Conservation (phyloP, 345 rosid species). For the Triadica sebifera region DNA sequence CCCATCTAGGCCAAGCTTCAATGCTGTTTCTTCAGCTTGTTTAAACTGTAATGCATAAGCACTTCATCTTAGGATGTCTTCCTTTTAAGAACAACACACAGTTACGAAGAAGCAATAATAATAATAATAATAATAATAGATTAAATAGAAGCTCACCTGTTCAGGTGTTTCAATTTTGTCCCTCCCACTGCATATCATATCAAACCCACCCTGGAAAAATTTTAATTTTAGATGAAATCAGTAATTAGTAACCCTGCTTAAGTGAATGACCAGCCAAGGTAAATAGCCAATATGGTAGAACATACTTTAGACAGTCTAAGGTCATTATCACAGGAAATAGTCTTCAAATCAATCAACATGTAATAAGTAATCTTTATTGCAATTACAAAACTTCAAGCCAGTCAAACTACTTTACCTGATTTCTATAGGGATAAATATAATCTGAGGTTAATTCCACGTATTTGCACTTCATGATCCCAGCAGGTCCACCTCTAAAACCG, state of each 20-base stretch:
- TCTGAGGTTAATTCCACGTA: constrained; percentile 68
- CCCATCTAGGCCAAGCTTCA: constrained; percentile 89
- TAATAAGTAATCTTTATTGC: not conserved
- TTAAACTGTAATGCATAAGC: constrained; percentile 60
- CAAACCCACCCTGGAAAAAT: constrained; percentile 84
- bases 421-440: constrained; percentile 75
- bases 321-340: not conserved
- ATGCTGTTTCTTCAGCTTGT: constrained; percentile 94
- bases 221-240: not conserved
- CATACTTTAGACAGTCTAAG: not conserved
- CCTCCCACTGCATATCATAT: constrained; percentile 98
- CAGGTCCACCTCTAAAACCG: constrained; percentile 97
- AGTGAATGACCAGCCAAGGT: not conserved
- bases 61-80: constrained; percentile 8
- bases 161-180: constrained; percentile 99
- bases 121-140: not conserved
- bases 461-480: constrained; percentile 94
- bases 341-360: not conserved
- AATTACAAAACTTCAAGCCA: not conserved
- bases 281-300: not conserved
- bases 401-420: constrained; percentile 56
- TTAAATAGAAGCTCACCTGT: constrained; percentile 47
- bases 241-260: not conserved
- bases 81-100: not conserved
- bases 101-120: not conserved